Evolutionary conservation across 306 rosid genomes (phyloP), one percentile per base, ranked within the genome.

Genomic region (Gynostemma pentaphyllum): DNA sequence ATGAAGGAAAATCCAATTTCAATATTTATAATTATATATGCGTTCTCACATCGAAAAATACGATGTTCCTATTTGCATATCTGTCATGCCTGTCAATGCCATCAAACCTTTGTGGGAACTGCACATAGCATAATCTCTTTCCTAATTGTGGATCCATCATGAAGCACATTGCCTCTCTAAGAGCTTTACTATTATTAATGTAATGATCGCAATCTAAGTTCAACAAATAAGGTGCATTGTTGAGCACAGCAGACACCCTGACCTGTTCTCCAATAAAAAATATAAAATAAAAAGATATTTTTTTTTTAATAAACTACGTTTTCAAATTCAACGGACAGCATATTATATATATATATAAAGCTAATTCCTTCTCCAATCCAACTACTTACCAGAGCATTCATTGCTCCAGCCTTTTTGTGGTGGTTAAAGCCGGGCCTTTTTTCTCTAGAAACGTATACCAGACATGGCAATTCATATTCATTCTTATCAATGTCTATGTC

Each of bases 111-210:
- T 72, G 84, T 0, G 89, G 84, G 73, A 86, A 83, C 29, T 86
- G 95, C 34, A 86, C 87, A 71, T 41, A 83, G 73, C 85, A 81
- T 30, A 79, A 77, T 64, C 82, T 79, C 74, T 81, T 77, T 44
- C 81, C 87, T 32, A 67, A 51, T 46, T 79, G 24, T 9, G 82
- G 87, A 37, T 83, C 95, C 95, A 86, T 81, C 90, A 86, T 79
- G 83, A 86, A 86, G 78, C 95, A 86, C 95, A 86, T 86, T 10
- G 95, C 75, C 46, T 86, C 95, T 56, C 87, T 79, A 22, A 86
- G 52, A 22, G 77, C 85, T 57, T 81, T 86, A 64, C 90, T 83
- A 34, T 83, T 86, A 45, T 86, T 86, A 72, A 86, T 77, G 50
- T 69, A 79, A 68, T 83, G 80, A 55, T 83, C 80, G 70, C 68